Base-by-base conservation (phyloP, 2,329 filamentous ascomycete genomes). In the Trichoderma sp. region DNA sequence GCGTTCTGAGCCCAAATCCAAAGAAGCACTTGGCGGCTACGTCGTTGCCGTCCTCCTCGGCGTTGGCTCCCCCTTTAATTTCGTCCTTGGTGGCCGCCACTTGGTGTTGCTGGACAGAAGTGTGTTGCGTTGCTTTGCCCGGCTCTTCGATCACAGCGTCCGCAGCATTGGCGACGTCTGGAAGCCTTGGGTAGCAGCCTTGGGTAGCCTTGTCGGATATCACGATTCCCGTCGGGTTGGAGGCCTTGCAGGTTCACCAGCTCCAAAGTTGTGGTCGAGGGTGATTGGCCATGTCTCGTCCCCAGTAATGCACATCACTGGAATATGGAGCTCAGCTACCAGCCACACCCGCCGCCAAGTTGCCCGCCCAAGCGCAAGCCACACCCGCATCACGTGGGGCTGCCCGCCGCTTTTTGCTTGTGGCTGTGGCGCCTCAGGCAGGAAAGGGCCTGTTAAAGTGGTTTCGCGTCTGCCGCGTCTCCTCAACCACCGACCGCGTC, bases 391-490 rank as follows among this genome's bases (percentile, higher is more conserved):
- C 80, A 82, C 80, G 80, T 82, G 80, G 51, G 60, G 56, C 63
- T 47, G 28, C n/a, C 28, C 34, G 71, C 34, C n/a, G 39, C 39
- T 36, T 36, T 36, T 36, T 36, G 34, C 34, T 36, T 43, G 39
- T 43, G 39, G 12, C 7, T 68, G 51, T 67, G 58, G 70, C 76
- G 75, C 80, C 81, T 81, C 73, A 81, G 80, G 80, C 80, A 81
- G 47, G 72, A 73, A 76, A 51, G 43, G 74, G 34, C 74, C 53
- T 43, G 67, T 62, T 82, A 79, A 82, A 81, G 78, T 81, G 78
- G 74, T 79, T 78, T 80, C 58, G 80, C 81, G 81, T 82, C 72
- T 66, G 77, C 81, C 81, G 81, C 81, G 81, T 82, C 80, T 81
- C 76, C 75, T 76, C 76, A 51, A 72, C 66, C 74, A 53, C 67